These are phyloP conservation scores for Aspergillus proliferans DNA, from an alignment of 2,329 filamentous ascomycete genomes.

Conservation along the genomic window DNA sequence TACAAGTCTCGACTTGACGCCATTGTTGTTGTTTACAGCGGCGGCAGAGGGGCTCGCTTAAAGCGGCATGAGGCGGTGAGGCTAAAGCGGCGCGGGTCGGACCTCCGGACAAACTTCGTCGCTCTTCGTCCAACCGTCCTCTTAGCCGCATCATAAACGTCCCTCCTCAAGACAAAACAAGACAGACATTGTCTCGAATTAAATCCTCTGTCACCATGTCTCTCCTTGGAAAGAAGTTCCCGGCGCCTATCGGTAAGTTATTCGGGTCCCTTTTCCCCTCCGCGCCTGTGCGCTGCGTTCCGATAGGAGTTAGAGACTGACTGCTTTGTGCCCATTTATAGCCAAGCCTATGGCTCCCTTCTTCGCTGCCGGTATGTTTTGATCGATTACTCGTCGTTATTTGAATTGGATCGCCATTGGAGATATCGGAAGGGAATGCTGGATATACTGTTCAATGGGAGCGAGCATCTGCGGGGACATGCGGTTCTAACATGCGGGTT, in stretches of 20 bases:
- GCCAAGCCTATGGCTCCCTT: conserved; percentile 89
- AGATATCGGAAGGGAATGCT: background rate
- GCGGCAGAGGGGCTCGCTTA: background rate
- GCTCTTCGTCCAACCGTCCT: conserved; percentile 24
- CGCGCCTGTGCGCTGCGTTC: background rate
- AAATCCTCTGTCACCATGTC: conserved; percentile 56
- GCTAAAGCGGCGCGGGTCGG: conserved; percentile 27
- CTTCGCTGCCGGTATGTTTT: conserved; percentile 79
- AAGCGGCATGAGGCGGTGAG: conserved; percentile 9
- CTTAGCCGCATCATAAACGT: conserved; percentile 18
- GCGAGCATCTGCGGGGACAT: background rate
- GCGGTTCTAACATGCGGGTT: conserved; percentile 21
- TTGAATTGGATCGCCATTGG: background rate
- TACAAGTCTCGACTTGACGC: background rate
- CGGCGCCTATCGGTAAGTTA: conserved; percentile 66
- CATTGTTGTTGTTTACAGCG: conserved; percentile 1
- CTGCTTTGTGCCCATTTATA: conserved; percentile 37
- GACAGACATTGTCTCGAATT: conserved; percentile 14
- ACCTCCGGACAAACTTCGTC: conserved; percentile 34
- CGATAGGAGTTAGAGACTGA: conserved; percentile 22
- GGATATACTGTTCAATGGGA: background rate
- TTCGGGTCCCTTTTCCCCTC: conserved; percentile 4
- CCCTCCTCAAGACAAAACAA: conserved; percentile 18
- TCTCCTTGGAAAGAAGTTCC: conserved; percentile 80
- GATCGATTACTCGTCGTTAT: background rate